Evolutionary conservation across 768 basidiomycete species (phyloP), one percentile per base, ranked within the genome.

Genomic region (Cystobasidium onofrii): DNA sequence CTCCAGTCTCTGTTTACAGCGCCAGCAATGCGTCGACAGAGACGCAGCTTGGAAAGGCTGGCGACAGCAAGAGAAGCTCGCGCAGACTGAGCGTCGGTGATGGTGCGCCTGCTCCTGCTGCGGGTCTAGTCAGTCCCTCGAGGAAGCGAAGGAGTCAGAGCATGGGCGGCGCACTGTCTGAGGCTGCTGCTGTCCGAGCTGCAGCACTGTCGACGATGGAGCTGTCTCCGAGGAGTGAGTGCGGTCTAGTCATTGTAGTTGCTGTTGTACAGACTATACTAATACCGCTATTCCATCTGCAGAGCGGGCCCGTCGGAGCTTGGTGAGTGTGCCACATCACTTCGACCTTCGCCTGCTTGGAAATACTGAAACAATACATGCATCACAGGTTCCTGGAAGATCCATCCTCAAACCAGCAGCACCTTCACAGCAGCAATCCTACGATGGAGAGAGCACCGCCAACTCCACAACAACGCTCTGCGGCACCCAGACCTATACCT

Each of bases 321-420:
- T 71, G 50, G 69, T 71, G 36, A 57, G 69, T 60, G 33, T 60
- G 25, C 33, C 57, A 13, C 23, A 31, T 25, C 39, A 20, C 9
- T 44, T n/a, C 65, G 18, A 15, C 46, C 18, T 3, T 50, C 44
- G 17, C 10, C 15, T 9, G 46, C 39, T 3, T 1, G 25, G 1
- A 52, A 23, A 52, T 23, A 67, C 41, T 31, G 43, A 67, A 61
- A 31, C 36, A 23, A 61, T 25, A 61, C 15, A 9, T 15, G 12
- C 12, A 29, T 15, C 27, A 0, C 64, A 78, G 78, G 54, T 57
- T 0, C 78, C 78, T 3, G 75, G 78, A 1, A 63, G 77, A 3
- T 79, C 78, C 1, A 79, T 79, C 66, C 73, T 79, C 27, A 78
- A 78, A 27, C 33, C 60, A 25, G 1, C 73, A 60, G 4, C 12